Percentiles rank a stretch among this genome's conserved stretches.
Conservation (phyloP, 1,284 basidiomycete species). For the Athelia sp. region DNA sequence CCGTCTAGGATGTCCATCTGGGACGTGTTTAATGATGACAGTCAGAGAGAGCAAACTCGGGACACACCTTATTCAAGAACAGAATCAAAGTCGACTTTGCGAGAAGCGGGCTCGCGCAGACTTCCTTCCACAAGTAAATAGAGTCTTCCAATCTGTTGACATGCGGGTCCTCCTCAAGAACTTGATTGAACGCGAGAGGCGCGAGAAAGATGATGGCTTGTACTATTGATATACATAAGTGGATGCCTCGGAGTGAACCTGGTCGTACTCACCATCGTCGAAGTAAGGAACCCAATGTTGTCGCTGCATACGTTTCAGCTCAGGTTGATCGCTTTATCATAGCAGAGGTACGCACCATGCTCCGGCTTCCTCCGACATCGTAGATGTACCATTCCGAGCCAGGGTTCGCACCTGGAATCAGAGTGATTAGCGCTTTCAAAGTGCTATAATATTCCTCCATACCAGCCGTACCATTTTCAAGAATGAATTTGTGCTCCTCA, state of each 20-base stretch:
- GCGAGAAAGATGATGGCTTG: slow-evolving; percentile 46
- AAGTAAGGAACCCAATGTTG: slow-evolving; percentile 64
- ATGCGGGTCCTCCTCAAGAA: slow-evolving; percentile 38
- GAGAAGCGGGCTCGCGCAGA: slow-evolving; percentile 54
- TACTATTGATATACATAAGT: slow-evolving; percentile 19
- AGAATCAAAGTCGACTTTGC: slow-evolving; percentile 54
- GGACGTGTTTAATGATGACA: background rate
- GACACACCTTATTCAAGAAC: slow-evolving; percentile 61
- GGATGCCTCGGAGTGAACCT: slow-evolving; percentile 1
- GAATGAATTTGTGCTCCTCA: slow-evolving; percentile 58
- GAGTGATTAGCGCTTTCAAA: slow-evolving; percentile 14
- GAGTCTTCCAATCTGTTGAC: slow-evolving; percentile 56
- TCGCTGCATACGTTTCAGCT: slow-evolving; percentile 29
- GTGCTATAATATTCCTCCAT: slow-evolving; percentile 11
- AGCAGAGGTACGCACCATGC: slow-evolving; percentile 31
- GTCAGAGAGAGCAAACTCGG: background rate
- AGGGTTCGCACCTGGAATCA: slow-evolving; percentile 18
- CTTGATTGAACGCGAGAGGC: slow-evolving; percentile 43
- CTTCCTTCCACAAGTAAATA: slow-evolving; percentile 54
- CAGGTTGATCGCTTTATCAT: background rate
- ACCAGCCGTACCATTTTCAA: slow-evolving; percentile 39
- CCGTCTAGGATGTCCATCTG: slow-evolving; percentile 57
- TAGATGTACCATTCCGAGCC: slow-evolving; percentile 62
- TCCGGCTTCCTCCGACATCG: slow-evolving; percentile 62
- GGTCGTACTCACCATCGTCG: slow-evolving; percentile 40